A percentile compares a stretch with the other conserved stretches of the same genome.
phyloP scores from a whole-genome alignment of 2,329 filamentous ascomycete genomes.

The Talaromyces sp. region DNA sequence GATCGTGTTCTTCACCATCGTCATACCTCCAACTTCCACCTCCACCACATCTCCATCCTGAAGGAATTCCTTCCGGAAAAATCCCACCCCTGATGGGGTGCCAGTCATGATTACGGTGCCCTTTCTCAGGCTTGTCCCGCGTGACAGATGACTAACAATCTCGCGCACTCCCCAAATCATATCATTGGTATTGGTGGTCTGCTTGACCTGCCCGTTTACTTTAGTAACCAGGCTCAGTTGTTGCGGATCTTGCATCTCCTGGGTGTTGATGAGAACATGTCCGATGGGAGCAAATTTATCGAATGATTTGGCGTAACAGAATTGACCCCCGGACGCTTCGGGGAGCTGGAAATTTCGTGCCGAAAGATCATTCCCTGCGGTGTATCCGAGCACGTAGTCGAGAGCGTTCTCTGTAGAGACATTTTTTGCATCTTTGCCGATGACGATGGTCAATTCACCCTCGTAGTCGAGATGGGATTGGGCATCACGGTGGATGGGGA shows the following conservation, averaged over 20 bases:
- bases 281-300: constrained; percentile 44
- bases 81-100: constrained; percentile 39
- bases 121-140: constrained; percentile 42
- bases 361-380: constrained; percentile 36
- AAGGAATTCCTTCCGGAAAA: constrained; percentile 15
- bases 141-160: constrained; percentile 38
- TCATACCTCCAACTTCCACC: constrained; percentile 10
- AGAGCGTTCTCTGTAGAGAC: constrained; percentile 22
- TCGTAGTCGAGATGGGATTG: constrained; percentile 13
- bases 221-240: constrained; percentile 35
- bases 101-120: constrained; percentile 48
- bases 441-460: constrained; percentile 27
- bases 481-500: constrained; percentile 9
- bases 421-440: constrained; percentile 21
- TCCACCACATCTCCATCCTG: constrained; percentile 16
- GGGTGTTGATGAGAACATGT: constrained; percentile 37
- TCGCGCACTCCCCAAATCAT: constrained; percentile 42
- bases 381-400: constrained; percentile 36
- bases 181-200: constrained; percentile 42
- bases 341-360: constrained; percentile 34
- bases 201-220: constrained; percentile 42
- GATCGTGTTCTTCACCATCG: constrained; percentile 9
- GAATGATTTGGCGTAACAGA: constrained; percentile 46
- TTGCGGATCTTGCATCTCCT: constrained; percentile 35
- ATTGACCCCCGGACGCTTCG: constrained; percentile 36